Evolutionary conservation across 371 early-diverging fungal species (phyloP), one percentile per base, ranked within the genome.

Genomic region (Saksenaea vasiformis): DNA sequence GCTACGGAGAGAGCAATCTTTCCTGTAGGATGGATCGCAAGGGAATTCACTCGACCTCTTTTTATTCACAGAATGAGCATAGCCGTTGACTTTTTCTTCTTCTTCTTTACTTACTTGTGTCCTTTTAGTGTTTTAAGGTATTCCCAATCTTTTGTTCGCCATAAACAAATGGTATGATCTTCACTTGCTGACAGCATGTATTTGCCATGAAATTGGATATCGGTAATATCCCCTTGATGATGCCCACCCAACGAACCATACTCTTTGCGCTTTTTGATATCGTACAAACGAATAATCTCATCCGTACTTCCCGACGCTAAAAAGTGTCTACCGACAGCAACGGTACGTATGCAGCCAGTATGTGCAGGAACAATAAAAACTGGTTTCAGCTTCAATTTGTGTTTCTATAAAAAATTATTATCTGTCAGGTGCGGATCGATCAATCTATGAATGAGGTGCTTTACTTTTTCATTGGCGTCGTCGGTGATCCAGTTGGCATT

Each of bases 241-340:
- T 96, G 94, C 55, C 83, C 83, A 51, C 92, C 88, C 53, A 98
- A 78, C 0, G 94, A 87, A 0, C 99, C 99, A 41, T 94, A 78
- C 70, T 97, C 97, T 66, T 93, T 93, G 58, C 93, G 88, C 36
- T 85, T 86, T 66, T 88, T 90, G 9, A 97, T 79, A 70, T 97
- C 94, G 70, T 94, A 98, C 36, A 98, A 66, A 54, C 89, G 87
- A 73, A 98, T 91, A 69, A 92, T 85, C 77, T 98, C 99, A 73
- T 98, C 99, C 7, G 95, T 90, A 69, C 96, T 93, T 14, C 99
- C 99, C 1, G 99, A 94, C 2, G 97, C 97, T 66, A 98, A 80
- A 64, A 82, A 90, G 56, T 90, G 82, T 15, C 88, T 87, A 27
- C 91, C 90, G 28, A 89, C 77, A 8, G 92, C 87, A 27, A 95